Evolutionary conservation across 257 asterid genomes (phyloP), one percentile per base, ranked within the genome.

Genomic region (Solanum appendiculatum): DNA sequence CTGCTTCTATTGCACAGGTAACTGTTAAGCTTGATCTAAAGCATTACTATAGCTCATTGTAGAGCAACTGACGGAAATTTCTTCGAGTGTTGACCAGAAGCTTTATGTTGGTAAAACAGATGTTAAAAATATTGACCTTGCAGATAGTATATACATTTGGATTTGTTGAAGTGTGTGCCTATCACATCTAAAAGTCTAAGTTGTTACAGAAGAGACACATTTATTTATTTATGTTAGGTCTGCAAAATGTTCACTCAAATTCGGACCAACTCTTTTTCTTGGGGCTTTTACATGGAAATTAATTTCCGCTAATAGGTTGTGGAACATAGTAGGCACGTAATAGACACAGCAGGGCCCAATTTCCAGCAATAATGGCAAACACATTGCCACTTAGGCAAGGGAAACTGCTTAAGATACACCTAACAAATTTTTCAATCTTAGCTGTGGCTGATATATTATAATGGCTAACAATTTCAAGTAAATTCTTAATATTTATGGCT

Each of bases 1-100:
- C 99, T 64, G 99, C 99, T 68, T 97, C 99, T 85, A 97, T 95
- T 87, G 99, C 98, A 14, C 99, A 97, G 99, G 99, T 97, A 80
- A 46, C 29, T 16, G n/a, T 29, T 80, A 44, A 18, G 66, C n/a
- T 29, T 80, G 27, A 46, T 80, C 42, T 80, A 80, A 40, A 46
- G 42, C 85, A 46, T 29, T 27, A 48, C 18, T 16, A 9, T 16
- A 16, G 40, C 16, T 9, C 64, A 8, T 80, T 31, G 9, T 80
- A 27, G 84, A 44, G 64, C 3, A 51, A 80, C 84, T 16, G 58
- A 80, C 84, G 9, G 58, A 9, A 33, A 44, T 4, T 42, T 77
- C 60, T 42, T n/a, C 18, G 54, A 40, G 18, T 14, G 27, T 34
- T 34, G 42, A 70, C 78, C 8, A n/a, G 83, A 40, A 77, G 15